Percentiles rank a stretch among this genome's conserved stretches.
phyloP scores from a whole-genome alignment of 495 filamentous ascomycete species.

The Talaromyces liani region DNA sequence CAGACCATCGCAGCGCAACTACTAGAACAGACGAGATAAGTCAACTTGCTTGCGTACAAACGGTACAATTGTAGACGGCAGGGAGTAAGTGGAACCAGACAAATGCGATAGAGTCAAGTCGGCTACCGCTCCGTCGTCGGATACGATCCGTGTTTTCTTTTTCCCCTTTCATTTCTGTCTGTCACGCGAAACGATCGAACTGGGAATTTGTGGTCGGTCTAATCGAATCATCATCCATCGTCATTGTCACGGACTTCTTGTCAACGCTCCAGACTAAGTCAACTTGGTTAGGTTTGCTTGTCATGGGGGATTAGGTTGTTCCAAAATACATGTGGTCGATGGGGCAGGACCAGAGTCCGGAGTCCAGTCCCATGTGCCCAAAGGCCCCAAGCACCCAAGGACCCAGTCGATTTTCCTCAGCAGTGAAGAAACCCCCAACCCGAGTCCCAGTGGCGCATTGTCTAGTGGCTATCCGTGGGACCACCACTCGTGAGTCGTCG shows the following conservation, averaged over 20 bases:
- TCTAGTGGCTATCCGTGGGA: conserved; percentile 4
- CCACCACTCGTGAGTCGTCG: no score
- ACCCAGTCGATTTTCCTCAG: neutral
- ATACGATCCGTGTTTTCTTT: neutral
- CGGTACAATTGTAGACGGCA: neutral
- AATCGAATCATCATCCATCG: neutral
- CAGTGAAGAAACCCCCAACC: conserved; percentile 2
- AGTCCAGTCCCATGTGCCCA: neutral
- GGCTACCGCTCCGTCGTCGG: neutral
- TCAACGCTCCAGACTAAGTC: neutral
- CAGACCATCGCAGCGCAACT: neutral
- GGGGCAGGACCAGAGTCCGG: conserved; percentile 1
- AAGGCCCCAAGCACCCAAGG: neutral
- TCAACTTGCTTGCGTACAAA: neutral
- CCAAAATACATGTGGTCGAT: neutral
- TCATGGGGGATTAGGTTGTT: conserved; percentile 1
- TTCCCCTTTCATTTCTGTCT: neutral
- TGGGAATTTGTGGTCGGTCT: neutral
- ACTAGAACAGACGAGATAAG: neutral
- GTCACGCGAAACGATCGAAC: neutral
- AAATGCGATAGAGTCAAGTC: neutral
- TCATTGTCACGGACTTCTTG: neutral
- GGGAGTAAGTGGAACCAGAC: neutral
- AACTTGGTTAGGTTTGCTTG: neutral
- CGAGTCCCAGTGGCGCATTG: conserved; percentile 1